Conservation (phyloP, 176 grass and related monocot genomes). For the Oropetium thomaeum region DNA sequence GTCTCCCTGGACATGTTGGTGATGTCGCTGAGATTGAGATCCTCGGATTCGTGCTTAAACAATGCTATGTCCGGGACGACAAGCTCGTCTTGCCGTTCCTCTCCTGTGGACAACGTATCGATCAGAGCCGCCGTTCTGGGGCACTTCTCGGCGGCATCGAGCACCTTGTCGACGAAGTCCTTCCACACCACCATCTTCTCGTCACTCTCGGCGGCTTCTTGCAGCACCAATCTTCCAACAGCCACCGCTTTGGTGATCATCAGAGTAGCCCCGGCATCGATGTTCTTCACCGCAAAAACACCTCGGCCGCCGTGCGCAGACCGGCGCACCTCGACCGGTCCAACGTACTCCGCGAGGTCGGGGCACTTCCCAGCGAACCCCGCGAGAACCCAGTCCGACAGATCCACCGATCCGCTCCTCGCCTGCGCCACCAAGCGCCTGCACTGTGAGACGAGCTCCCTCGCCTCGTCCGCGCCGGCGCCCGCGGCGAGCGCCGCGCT, state of each 20-base stretch:
- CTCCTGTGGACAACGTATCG: conserved; percentile 54
- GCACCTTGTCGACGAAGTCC: conserved; percentile 73
- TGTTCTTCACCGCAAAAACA: conserved; percentile 55
- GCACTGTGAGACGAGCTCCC: conserved; percentile 49
- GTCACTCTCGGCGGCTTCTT: conserved; percentile 34
- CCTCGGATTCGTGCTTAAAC: conserved; percentile 42
- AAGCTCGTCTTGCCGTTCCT: conserved; percentile 39
- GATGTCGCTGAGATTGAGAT: not conserved
- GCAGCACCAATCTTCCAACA: conserved; percentile 62
- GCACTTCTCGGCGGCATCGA: conserved; percentile 62
- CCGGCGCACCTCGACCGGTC: conserved; percentile 62
- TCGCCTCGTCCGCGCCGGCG: conserved; percentile 29
- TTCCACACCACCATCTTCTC: conserved; percentile 95
- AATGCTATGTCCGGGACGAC: conserved; percentile 45
- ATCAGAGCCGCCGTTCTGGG: conserved; percentile 51
- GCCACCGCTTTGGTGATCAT: conserved; percentile 67
- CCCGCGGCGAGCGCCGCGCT: conserved; percentile 26
- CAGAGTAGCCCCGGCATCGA: conserved; percentile 59
- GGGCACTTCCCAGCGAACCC: conserved; percentile 59
- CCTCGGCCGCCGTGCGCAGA: conserved; percentile 47
- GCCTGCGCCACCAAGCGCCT: conserved; percentile 60
- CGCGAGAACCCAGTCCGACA: conserved; percentile 64
- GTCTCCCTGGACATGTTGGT: not conserved
- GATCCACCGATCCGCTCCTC: conserved; percentile 58
- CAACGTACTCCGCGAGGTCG: conserved; percentile 66